These are phyloP conservation scores for Epichloe festucae DNA, from an alignment of 2,329 filamentous ascomycete species.

Conservation along the genomic window DNA sequence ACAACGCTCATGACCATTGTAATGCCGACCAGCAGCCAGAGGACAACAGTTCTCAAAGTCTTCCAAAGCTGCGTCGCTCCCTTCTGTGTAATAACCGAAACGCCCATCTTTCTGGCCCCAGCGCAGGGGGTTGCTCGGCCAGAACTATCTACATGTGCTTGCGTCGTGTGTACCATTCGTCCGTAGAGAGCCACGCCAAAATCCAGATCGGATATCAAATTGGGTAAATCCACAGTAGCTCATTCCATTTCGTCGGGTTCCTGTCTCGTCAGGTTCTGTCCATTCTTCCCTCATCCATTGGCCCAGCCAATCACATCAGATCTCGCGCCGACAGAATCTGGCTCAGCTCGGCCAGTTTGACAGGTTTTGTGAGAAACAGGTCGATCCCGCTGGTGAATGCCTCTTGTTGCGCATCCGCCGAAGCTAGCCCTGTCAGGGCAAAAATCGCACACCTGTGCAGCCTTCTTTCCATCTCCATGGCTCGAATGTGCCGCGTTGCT, in stretches of 20 bases:
- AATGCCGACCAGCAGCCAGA: too few species aligned
- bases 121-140: too few species aligned
- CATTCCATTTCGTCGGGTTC: background rate
- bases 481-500: conserved; percentile 31
- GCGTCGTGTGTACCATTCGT: too few species aligned
- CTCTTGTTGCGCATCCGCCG: conserved; percentile 32
- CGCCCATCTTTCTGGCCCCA: too few species aligned
- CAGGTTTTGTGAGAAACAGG: conserved; percentile 38
- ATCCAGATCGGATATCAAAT: too few species aligned
- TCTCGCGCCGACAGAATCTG: conserved; percentile 3
- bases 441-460: conserved; percentile 24
- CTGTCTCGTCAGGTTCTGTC: background rate
- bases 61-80: too few species aligned
- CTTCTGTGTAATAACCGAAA: too few species aligned
- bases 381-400: conserved; percentile 37
- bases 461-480: background rate
- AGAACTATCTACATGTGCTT: too few species aligned
- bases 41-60: too few species aligned
- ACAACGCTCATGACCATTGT: too few species aligned
- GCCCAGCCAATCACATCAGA: background rate
- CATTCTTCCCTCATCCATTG: background rate
- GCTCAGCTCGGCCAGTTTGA: conserved; percentile 25
- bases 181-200: too few species aligned
- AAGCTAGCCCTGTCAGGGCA: conserved; percentile 36
- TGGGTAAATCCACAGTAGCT: too few species aligned